Evolutionary conservation across 495 filamentous ascomycete species (phyloP).

Genomic region (Lineolata rhizophorae): DNA sequence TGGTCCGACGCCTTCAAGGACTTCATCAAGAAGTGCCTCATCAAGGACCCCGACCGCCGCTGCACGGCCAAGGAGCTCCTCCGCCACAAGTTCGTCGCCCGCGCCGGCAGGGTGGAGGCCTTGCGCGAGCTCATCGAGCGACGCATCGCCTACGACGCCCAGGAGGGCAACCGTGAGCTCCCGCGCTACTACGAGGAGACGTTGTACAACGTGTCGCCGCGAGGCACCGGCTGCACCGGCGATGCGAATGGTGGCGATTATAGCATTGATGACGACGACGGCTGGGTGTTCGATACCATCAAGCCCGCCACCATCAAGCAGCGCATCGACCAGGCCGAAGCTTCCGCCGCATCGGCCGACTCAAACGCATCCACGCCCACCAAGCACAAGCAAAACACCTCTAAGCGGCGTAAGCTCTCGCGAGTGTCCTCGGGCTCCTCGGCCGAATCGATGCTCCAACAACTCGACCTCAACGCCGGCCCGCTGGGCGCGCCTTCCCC

Average conservation of each 20-base stretch:
- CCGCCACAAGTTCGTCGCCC: slow-evolving; percentile 69
- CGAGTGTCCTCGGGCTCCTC: too few relatives aligned
- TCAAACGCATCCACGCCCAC: too few relatives aligned
- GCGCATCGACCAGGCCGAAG: slow-evolving; percentile 18
- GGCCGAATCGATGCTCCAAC: slow-evolving; percentile 34
- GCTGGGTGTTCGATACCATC: slow-evolving; percentile 97
- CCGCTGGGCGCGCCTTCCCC: slow-evolving; percentile 9
- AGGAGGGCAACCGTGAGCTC: slow-evolving; percentile 30
- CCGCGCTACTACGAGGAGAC: slow-evolving; percentile 83
- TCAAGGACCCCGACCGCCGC: slow-evolving; percentile 68
- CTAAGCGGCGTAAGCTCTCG: slow-evolving; percentile 24
- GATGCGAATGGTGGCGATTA: too few relatives aligned
- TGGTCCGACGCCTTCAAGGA: slow-evolving; percentile 87
- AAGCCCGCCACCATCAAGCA: slow-evolving; percentile 23
- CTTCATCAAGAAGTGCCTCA: slow-evolving; percentile 71
- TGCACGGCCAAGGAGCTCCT: slow-evolving; percentile 79
- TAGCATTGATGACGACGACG: slow-evolving; percentile 60
- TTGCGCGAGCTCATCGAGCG: slow-evolving; percentile 74
- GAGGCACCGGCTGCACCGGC: too few relatives aligned
- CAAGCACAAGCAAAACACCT: too few relatives aligned
- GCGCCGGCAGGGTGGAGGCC: slow-evolving; percentile 63
- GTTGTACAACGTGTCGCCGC: slow-evolving; percentile 24
- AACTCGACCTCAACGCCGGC: slow-evolving; percentile 31
- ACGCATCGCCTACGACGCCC: slow-evolving; percentile 55
- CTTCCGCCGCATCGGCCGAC: too few relatives aligned